Percentiles rank a stretch among this genome's conserved stretches.
Conservation (phyloP, 768 basidiomycete genomes). For the Phallus indusiatus region DNA sequence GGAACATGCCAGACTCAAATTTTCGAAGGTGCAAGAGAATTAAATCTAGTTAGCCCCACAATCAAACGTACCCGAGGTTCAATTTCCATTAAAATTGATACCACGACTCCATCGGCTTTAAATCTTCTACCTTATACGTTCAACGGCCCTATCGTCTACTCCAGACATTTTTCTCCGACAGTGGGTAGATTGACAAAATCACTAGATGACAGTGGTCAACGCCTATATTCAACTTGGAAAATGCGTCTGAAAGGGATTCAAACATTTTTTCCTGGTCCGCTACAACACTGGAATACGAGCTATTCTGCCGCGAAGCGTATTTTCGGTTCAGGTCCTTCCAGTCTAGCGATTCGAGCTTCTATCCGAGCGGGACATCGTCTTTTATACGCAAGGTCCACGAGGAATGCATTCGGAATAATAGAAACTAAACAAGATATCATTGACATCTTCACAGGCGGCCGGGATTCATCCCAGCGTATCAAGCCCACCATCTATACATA, state of each 20-base stretch:
- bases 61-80: slow-evolving; percentile 44
- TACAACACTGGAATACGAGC: slow-evolving; percentile 57
- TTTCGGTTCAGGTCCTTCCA: slow-evolving; percentile 48
- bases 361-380: slow-evolving; percentile 67
- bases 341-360: slow-evolving; percentile 53
- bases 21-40: slow-evolving; percentile 50
- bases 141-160: slow-evolving; percentile 64
- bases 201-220: slow-evolving; percentile 36
- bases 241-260: slow-evolving; percentile 50
- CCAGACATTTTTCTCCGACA: slow-evolving; percentile 61
- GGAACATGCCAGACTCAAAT: slow-evolving; percentile 39
- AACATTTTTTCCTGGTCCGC: slow-evolving; percentile 45
- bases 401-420: slow-evolving; percentile 55
- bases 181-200: slow-evolving; percentile 51
- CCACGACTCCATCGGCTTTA: background rate
- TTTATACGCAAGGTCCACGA: slow-evolving; percentile 60
- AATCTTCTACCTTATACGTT: slow-evolving; percentile 48
- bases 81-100: slow-evolving; percentile 58
- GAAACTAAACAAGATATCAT: slow-evolving; percentile 37
- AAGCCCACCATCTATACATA: slow-evolving; percentile 84
- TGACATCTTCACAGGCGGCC: slow-evolving; percentile 41
- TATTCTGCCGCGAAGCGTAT: slow-evolving; percentile 68
- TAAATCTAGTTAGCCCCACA: slow-evolving; percentile 46
- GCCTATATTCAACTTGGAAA: slow-evolving; percentile 77
- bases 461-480: slow-evolving; percentile 36